Evolutionary conservation across 441 rosid species (phyloP).

Genomic region (Sinapis alba): DNA sequence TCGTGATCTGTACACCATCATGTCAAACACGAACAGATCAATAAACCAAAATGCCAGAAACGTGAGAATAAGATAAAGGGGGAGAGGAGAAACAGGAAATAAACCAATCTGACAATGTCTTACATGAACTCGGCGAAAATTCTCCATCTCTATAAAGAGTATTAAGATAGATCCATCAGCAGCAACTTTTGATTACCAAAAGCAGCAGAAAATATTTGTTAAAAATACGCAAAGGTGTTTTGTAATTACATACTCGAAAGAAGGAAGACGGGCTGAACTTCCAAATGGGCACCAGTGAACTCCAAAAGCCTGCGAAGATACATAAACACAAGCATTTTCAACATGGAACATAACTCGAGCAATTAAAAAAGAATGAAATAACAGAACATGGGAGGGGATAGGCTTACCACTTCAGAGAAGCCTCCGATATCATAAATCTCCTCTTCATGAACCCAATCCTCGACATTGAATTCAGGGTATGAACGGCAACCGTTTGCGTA

Average conservation of each 20-base stretch:
- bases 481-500: conserved; percentile 86
- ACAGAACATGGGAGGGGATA: background rate
- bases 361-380: background rate
- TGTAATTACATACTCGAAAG: conserved; percentile 72
- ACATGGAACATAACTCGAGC: background rate
- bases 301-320: conserved; percentile 79
- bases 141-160: conserved; percentile 78
- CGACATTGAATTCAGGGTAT: conserved; percentile 74
- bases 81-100: background rate
- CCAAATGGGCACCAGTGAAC: conserved; percentile 96
- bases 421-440: conserved; percentile 79
- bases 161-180: conserved; percentile 11
- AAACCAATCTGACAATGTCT: conserved; percentile 39
- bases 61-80: too few relatives aligned
- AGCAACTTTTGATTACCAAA: background rate
- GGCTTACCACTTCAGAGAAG: conserved; percentile 81
- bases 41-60: background rate
- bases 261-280: conserved; percentile 69
- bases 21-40: conserved; percentile 22
- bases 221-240: background rate
- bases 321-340: conserved; percentile 19
- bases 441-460: conserved; percentile 92
- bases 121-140: conserved; percentile 78
- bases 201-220: background rate
- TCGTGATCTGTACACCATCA: conserved; percentile 75